Evolutionary conservation across 805 yeast genomes (phyloP).

Genomic region (Candida sonorensis): DNA sequence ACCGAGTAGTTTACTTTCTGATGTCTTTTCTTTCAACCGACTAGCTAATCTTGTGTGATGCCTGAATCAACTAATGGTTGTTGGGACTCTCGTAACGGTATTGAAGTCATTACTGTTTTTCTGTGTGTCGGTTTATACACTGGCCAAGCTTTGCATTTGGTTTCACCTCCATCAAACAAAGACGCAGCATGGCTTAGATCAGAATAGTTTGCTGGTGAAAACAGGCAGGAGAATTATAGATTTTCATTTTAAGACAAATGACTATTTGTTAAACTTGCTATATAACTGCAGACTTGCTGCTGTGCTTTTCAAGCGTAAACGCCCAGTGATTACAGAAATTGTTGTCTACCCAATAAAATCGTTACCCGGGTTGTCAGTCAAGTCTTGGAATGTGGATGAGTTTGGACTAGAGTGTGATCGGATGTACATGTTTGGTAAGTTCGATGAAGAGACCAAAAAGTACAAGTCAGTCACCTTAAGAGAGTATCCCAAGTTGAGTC

Average conservation of each 20-base stretch:
- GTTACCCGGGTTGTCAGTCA: conserved; percentile 16
- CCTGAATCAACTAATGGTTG: too few relatives aligned
- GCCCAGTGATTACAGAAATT: conserved; percentile 7
- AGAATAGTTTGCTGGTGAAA: conserved; percentile 1
- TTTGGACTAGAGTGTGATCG: conserved; percentile 20
- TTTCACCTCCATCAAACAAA: conserved; percentile 10
- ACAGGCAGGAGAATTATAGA: not conserved
- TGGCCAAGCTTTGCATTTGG: conserved; percentile 1
- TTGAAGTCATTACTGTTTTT: too few relatives aligned
- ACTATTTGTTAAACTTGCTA: too few relatives aligned
- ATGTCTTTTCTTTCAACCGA: too few relatives aligned
- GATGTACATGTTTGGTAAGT: conserved; percentile 23
- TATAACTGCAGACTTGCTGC: too few relatives aligned
- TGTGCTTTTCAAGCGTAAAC: too few relatives aligned
- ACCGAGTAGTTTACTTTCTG: too few relatives aligned
- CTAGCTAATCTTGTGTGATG: too few relatives aligned
- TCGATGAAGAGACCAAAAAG: conserved; percentile 5
- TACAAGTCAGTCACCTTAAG: conserved; percentile 16
- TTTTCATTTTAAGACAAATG: too few relatives aligned
- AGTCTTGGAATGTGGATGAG: conserved; percentile 16
- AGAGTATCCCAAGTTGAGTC: conserved; percentile 14
- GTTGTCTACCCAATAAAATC: conserved; percentile 22
- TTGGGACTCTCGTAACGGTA: too few relatives aligned
- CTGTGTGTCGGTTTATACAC: too few relatives aligned
- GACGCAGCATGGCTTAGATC: conserved; percentile 7